Base-by-base conservation (phyloP, 176 grass and related monocot genomes). In the Elaeis guineensis region DNA sequence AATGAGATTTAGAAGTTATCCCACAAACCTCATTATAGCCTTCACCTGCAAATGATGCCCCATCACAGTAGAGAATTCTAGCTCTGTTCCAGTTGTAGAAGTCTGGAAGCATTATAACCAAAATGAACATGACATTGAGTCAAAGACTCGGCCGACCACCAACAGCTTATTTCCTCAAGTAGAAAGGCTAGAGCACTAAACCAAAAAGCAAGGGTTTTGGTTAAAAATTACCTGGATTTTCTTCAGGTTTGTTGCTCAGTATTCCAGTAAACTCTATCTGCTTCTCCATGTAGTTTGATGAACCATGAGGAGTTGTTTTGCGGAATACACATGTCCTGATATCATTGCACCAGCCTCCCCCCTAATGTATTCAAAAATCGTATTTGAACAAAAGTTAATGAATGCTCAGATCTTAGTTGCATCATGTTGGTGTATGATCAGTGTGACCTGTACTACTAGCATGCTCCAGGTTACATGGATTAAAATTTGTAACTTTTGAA, bases 1-100 rank as follows among this genome's bases (percentile, higher is more conserved):
- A 44, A 12, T 2, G 9, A 30, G 16, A 51, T 25, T 44, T 56
- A 64, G 0, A 5, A 57, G 24, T 19, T n/a, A 49, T 1, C 17
- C 19, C 7, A 77, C 66, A 6, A 73, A 66, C 90, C 86, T 82
- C 21, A 73, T 90, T 70, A 55, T 80, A 85, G 59, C 68, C 63
- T 19, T 97, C 87, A 50, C 92, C 82, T 9, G 75, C 69, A 56
- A 97, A 97, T 7, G 92, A 97, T 17, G 58, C 87, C 51, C 92
- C 75, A 64, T 96, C 92, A 62, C 92, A 96, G 79, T 96, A 96
- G 9, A 83, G 72, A 17, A 96, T 80, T 55, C 72, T 82, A n/a
- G 84, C 87, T 73, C 87, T 80, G 64, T 97, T 97, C 92, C 92
- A 97, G 74, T 78, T 88, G 82, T 90, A 85, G 75, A 97, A 97